Evolutionary conservation across 305 asterid genomes (phyloP), one percentile per base, ranked within the genome.

Genomic region (Coffea humblotiana): DNA sequence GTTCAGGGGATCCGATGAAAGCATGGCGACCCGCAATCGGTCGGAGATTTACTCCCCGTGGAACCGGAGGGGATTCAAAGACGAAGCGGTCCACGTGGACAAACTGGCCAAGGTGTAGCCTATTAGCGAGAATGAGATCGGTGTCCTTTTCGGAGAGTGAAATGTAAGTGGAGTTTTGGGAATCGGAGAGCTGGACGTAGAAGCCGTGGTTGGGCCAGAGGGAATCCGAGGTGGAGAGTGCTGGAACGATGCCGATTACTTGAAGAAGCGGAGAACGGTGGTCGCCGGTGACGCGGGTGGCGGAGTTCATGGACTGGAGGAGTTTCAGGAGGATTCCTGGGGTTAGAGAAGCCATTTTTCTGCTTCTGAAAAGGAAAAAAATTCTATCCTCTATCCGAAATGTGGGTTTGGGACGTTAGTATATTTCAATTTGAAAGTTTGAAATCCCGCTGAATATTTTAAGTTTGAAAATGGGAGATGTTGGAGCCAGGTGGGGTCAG

Each of bases 231-330:
- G 90, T 79, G 72, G 99, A 90, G 77, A 92, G 94, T 2, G 97
- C 97, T 0, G 99, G 98, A 0, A 94, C 87, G 3, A 96, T 92
- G 27, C 97, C 97, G 78, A 92, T 88, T 77, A 96, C 92, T 82
- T 94, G 98, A 78, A 96, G 94, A 84, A 96, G 94, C n/a, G 98
- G 96, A 74, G 90, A 87, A 74, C 98, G 98, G 91, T 92, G 98
- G 95, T 92, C 97, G 63, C 98, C 98, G 86, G 97, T 83, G 83
- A 94, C 97, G 72, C 88, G 88, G 52, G 94, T 82, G 77, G 85
- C 15, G 82, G 97, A 85, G 79, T 94, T 94, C 98, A 94, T 94
- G 43, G 97, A 87, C 43, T 94, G 98, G 58, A 96, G 98, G 82
- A 96, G 94, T 47, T 91, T 92, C 56, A 92, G 88, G 75, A 96